Conservation (phyloP, 2,329 filamentous ascomycete genomes). For the Aspergillus thermomutatus region DNA sequence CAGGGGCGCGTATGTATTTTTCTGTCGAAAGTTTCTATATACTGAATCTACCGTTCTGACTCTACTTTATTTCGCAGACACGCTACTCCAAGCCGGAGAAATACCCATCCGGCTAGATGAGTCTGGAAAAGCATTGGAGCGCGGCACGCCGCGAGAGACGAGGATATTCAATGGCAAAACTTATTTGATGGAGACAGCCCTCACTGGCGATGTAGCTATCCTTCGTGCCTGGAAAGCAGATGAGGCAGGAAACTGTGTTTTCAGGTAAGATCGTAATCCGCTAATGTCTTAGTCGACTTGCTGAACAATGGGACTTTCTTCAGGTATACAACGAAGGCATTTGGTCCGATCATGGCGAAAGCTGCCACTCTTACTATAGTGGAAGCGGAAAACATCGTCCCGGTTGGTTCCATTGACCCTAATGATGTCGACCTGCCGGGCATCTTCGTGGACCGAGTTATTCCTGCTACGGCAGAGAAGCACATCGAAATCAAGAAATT, state of each 20-base stretch:
- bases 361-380: conserved; percentile 75
- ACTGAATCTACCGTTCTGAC: neutral
- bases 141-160: conserved; percentile 64
- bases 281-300: conserved; percentile 25
- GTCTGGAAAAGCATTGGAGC: conserved; percentile 73
- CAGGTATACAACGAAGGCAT: conserved; percentile 68
- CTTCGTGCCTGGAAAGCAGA: conserved; percentile 74
- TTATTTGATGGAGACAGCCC: conserved; percentile 74
- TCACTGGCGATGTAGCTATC: conserved; percentile 74
- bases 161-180: conserved; percentile 69
- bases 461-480: conserved; percentile 69
- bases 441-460: conserved; percentile 78
- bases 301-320: conserved; percentile 1
- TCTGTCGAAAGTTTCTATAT: neutral
- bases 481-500: conserved; percentile 67
- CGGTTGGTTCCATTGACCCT: conserved; percentile 67
- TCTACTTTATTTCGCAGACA: conserved; percentile 20
- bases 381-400: conserved; percentile 81
- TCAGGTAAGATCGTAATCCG: conserved; percentile 52
- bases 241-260: conserved; percentile 73
- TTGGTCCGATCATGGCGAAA: conserved; percentile 75
- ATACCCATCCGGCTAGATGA: conserved; percentile 74
- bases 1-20: conserved; percentile 57
- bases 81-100: conserved; percentile 37
- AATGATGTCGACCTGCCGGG: conserved; percentile 75